Percentiles rank a stretch among this genome's conserved stretches.
phyloP scores from a whole-genome alignment of 306 rosid genomes.

The Citrullus colocynthis region DNA sequence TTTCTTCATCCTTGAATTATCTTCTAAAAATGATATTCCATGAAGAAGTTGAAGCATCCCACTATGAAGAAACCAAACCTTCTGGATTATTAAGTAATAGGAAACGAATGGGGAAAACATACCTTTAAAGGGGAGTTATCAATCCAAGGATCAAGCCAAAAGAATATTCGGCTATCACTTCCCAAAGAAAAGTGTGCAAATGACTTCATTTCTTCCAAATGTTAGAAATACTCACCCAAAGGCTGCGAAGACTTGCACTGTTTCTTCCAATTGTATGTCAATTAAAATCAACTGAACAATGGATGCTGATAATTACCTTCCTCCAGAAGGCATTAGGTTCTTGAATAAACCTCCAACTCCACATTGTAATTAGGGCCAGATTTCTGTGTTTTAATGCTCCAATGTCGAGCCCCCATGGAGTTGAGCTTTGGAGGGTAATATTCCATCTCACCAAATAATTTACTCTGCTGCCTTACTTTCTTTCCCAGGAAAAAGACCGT shows the following conservation, averaged over 20 bases:
- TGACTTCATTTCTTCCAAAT: not conserved
- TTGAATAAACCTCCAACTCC: not conserved
- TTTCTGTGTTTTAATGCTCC: not conserved
- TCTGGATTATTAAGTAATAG: not conserved
- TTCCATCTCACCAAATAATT: not conserved
- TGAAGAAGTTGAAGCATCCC: not conserved
- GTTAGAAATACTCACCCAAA: not conserved
- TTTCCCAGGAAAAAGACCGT: too few relatives aligned
- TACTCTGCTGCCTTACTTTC: not conserved
- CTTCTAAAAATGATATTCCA: not conserved
- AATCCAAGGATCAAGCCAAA: not conserved
- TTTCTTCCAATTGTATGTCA: not conserved
- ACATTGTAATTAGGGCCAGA: not conserved
- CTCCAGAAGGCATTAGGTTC: not conserved
- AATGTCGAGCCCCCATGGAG: not conserved
- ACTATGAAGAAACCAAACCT: not conserved
- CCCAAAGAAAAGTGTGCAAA: too few relatives aligned
- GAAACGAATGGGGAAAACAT: not conserved
- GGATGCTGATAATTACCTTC: not conserved
- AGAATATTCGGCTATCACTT: not conserved
- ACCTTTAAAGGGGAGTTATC: not conserved
- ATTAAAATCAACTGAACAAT: not conserved
- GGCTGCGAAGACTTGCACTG: not conserved
- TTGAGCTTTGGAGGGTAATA: too few relatives aligned
- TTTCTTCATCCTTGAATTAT: not conserved